Evolutionary conservation across 176 grass and related monocot species (phyloP).

Genomic region (Lolium rigidum): DNA sequence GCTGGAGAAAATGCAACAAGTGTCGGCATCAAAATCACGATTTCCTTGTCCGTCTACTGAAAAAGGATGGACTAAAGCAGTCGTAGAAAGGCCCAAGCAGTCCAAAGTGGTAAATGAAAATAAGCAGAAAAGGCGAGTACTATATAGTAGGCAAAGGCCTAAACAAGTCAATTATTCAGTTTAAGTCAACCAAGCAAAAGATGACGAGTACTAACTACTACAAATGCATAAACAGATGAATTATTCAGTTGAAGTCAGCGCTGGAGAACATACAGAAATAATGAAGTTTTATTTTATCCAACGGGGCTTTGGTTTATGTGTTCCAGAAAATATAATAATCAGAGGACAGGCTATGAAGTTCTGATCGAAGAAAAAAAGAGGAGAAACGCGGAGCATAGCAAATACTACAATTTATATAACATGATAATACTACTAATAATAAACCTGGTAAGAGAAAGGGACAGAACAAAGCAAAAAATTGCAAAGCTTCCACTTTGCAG

Average conservation of each 20-base stretch:
- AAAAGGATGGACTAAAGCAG: slow-evolving; percentile 25
- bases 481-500: not conserved
- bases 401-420: not conserved
- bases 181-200: slow-evolving; percentile 6
- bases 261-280: not conserved
- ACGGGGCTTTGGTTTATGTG: not conserved
- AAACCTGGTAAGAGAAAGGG: not conserved
- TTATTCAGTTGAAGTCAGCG: slow-evolving; percentile 44
- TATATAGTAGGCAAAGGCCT: not conserved
- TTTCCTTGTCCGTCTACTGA: slow-evolving; percentile 28
- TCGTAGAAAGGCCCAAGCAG: not conserved
- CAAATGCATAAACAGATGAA: not conserved
- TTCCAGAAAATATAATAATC: not conserved
- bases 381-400: not conserved
- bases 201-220: not conserved
- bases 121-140: not conserved
- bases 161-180: slow-evolving; percentile 8
- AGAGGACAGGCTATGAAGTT: not conserved
- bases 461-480: not conserved
- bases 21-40: slow-evolving; percentile 51
- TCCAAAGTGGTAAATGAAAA: slow-evolving; percentile 19
- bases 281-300: not conserved
- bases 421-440: not conserved
- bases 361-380: not conserved
- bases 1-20: slow-evolving; percentile 29